A percentile compares a stretch with the other conserved stretches of the same genome.
Conservation (phyloP, 164 flowering plant genomes). For the Nelumbo lutea region DNA sequence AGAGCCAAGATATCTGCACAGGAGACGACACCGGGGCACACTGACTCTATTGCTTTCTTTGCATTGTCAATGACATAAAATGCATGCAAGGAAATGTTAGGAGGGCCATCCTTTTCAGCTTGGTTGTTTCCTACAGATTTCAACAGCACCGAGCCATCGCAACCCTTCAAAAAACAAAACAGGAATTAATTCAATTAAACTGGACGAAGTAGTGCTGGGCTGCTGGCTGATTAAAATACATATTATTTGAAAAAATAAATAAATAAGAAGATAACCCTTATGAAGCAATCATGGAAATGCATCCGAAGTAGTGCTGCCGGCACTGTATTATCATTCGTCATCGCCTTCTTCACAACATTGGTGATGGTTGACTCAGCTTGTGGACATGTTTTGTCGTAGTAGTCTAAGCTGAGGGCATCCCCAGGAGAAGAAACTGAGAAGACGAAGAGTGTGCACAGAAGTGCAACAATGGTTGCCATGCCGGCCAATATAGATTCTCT, state of each 20-base stretch:
- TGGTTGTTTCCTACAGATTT: conserved; percentile 40
- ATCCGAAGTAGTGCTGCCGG: conserved; percentile 78
- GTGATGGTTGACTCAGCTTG: conserved; percentile 44
- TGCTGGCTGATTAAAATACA: neutral
- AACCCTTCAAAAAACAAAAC: conserved; percentile 38
- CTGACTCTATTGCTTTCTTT: conserved; percentile 52
- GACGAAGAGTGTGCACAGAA: conserved; percentile 19
- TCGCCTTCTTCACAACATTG: conserved; percentile 43
- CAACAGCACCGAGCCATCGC: conserved; percentile 71
- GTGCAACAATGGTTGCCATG: conserved; percentile 32
- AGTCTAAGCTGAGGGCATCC: conserved; percentile 46
- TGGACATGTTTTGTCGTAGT: conserved; percentile 72
- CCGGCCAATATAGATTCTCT: conserved; percentile 23
- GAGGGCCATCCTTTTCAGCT: conserved; percentile 87
- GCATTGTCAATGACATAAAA: conserved; percentile 78
- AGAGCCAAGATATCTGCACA: conserved; percentile 89
- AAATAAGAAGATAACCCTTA: conserved; percentile 41
- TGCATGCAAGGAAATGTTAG: conserved; percentile 74
- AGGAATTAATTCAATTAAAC: neutral
- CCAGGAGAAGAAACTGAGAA: conserved; percentile 19
- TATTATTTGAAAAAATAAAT: neutral
- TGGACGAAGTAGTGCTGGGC: neutral
- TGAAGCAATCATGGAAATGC: conserved; percentile 93
- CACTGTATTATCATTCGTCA: conserved; percentile 52
- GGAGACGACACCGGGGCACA: conserved; percentile 87